Evolutionary conservation across 73 alveolate species (phyloP).

Genomic region (Tetrahymena elliotti): DNA sequence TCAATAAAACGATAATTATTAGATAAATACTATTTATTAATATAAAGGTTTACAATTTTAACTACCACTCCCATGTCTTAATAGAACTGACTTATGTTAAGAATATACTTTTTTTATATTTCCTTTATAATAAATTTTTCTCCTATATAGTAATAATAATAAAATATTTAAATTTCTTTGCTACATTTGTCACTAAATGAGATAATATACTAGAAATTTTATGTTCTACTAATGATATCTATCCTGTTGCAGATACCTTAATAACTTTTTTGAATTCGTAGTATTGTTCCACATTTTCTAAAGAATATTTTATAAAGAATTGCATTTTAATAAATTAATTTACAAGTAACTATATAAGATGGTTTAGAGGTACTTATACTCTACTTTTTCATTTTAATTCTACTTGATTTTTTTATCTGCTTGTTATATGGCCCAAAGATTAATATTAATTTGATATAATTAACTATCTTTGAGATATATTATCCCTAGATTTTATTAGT

Average conservation of each 20-base stretch:
- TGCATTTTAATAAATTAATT: too few relatives aligned
- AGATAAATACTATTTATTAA: too few relatives aligned
- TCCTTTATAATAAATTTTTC: background rate
- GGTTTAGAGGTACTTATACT: background rate
- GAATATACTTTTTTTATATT: background rate
- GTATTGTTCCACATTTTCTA: background rate
- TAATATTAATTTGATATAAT: too few relatives aligned
- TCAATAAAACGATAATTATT: too few relatives aligned
- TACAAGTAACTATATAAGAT: background rate
- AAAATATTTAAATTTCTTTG: background rate
- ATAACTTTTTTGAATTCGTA: background rate
- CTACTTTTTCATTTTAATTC: background rate
- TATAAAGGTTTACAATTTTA: background rate
- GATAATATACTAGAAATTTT: background rate
- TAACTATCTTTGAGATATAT: too few relatives aligned
- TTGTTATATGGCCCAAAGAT: background rate
- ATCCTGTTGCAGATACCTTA: background rate
- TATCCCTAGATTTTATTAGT: too few relatives aligned
- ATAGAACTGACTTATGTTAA: background rate
- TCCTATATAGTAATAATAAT: background rate
- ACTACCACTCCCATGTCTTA: background rate
- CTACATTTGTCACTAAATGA: background rate
- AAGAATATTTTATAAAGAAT: too few relatives aligned
- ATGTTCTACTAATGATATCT: background rate
- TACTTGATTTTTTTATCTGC: background rate